A percentile compares a stretch with the other conserved stretches of the same genome.
These are phyloP conservation scores for Fragilariopsis cylindrus DNA, from an alignment of 108 stramenopile genomes.

Conservation along the genomic window DNA sequence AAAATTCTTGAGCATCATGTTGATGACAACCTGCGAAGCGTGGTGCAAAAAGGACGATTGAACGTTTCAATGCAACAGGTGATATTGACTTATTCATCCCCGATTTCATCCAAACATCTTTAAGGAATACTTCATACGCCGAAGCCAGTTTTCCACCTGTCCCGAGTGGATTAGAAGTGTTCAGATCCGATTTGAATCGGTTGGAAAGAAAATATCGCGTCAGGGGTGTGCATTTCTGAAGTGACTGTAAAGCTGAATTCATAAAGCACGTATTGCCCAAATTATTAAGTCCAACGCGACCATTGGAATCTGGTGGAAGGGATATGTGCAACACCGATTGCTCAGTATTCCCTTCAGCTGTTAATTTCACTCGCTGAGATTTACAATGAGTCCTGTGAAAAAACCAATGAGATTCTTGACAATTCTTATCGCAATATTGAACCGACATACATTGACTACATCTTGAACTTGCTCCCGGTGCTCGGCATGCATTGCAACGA, in stretches of 20 bases:
- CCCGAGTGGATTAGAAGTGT: constrained; percentile 73
- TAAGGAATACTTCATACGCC: constrained; percentile 72
- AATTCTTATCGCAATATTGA: constrained; percentile 57
- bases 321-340: background rate
- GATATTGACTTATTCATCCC: constrained; percentile 31
- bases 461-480: constrained; percentile 42
- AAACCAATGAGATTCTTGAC: constrained; percentile 72
- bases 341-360: constrained; percentile 5
- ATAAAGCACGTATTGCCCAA: constrained; percentile 98
- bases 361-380: constrained; percentile 18
- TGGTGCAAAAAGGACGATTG: constrained; percentile 74
- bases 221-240: constrained; percentile 82
- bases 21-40: constrained; percentile 71
- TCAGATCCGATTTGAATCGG: constrained; percentile 59
- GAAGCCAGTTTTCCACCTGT: constrained; percentile 81
- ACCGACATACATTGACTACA: constrained; percentile 54
- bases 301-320: constrained; percentile 18
- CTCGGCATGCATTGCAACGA: constrained; percentile 54
- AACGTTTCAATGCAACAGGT: constrained; percentile 69
- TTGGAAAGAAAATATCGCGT: constrained; percentile 87
- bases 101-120: constrained; percentile 66
- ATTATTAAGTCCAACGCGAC: constrained; percentile 87
- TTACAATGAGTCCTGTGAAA: constrained; percentile 58
- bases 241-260: constrained; percentile 87
- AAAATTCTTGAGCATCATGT: constrained; percentile 95